Base-by-base conservation (phyloP, 2,329 filamentous ascomycete genomes). In the Fusarium sp. region DNA sequence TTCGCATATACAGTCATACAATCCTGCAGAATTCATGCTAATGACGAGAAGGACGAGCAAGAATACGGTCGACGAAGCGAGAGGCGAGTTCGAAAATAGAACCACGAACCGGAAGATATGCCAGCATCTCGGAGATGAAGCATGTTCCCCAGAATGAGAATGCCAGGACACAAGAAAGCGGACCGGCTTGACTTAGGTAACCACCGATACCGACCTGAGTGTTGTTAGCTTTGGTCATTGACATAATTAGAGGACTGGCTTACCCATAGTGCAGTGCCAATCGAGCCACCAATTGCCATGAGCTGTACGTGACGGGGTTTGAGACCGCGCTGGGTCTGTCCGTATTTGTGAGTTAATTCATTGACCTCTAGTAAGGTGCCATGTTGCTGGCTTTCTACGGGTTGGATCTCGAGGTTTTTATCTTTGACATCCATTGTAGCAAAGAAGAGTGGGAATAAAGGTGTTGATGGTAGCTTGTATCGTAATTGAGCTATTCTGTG, bases 1-100 rank as follows among this genome's bases (percentile, higher is more conserved):
- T n/a, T n/a, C n/a, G n/a, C n/a, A n/a, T n/a, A n/a, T n/a, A n/a
- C n/a, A n/a, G n/a, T n/a, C n/a, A n/a, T n/a, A n/a, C n/a, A n/a
- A n/a, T n/a, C n/a, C n/a, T n/a, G n/a, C n/a, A n/a, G n/a, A n/a
- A n/a, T n/a, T n/a, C n/a, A n/a, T n/a, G n/a, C n/a, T n/a, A n/a
- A n/a, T n/a, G n/a, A n/a, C n/a, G n/a, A n/a, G n/a, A n/a, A n/a
- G n/a, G n/a, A n/a, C n/a, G n/a, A n/a, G n/a, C n/a, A n/a, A n/a
- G n/a, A n/a, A n/a, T n/a, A n/a, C n/a, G n/a, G n/a, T 90, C 87
- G 27, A 87, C 83, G 67, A 86, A 89, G 15, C 87, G 84, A 15
- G 80, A 81, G 52, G 85, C 85, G 42, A 87, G 84, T 70, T 88
- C 85, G 30, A 87, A 87, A 40, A 88, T 85, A 18, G 85, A 85